Evolutionary conservation across 2,329 filamentous ascomycete genomes (phyloP).

Genomic region (Phialophora expanda): DNA sequence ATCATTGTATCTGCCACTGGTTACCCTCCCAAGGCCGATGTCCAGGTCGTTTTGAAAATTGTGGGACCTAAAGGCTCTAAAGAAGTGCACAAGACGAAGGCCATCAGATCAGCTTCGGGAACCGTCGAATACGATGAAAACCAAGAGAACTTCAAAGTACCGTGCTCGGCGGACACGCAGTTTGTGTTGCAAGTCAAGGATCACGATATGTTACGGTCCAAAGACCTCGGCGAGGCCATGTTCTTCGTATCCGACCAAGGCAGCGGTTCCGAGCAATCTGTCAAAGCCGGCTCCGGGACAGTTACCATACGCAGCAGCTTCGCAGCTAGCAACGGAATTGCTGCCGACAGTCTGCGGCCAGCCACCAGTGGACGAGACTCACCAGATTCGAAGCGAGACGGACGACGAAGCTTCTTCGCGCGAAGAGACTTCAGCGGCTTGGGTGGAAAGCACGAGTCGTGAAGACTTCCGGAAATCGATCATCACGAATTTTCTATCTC

Average conservation of each 20-base stretch:
- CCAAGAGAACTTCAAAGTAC: constrained; percentile 74
- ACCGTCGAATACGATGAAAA: constrained; percentile 68
- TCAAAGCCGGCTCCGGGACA: constrained; percentile 73
- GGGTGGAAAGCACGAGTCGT: constrained; percentile 36
- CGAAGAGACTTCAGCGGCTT: constrained; percentile 47
- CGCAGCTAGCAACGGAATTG: constrained; percentile 53
- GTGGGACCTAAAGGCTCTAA: constrained; percentile 70
- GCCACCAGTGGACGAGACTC: constrained; percentile 43
- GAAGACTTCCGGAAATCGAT: constrained; percentile 8
- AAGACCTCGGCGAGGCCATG: constrained; percentile 82
- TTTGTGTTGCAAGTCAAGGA: constrained; percentile 88
- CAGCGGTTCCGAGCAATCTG: constrained; percentile 69
- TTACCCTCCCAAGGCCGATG: constrained; percentile 75
- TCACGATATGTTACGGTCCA: constrained; percentile 81
- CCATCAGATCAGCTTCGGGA: constrained; percentile 72
- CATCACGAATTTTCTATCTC: constrained; percentile 1
- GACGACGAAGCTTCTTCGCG: constrained; percentile 54
- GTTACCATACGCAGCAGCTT: constrained; percentile 79
- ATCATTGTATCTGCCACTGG: constrained; percentile 78
- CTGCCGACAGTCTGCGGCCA: constrained; percentile 36
- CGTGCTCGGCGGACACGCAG: constrained; percentile 78
- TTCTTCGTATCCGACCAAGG: constrained; percentile 89
- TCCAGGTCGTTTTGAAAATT: constrained; percentile 77
- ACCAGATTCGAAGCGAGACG: constrained; percentile 50
- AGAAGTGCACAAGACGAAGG: constrained; percentile 88